Conservation (phyloP, 192 early-diverging fungal genomes). For the Coemansia sp. region DNA sequence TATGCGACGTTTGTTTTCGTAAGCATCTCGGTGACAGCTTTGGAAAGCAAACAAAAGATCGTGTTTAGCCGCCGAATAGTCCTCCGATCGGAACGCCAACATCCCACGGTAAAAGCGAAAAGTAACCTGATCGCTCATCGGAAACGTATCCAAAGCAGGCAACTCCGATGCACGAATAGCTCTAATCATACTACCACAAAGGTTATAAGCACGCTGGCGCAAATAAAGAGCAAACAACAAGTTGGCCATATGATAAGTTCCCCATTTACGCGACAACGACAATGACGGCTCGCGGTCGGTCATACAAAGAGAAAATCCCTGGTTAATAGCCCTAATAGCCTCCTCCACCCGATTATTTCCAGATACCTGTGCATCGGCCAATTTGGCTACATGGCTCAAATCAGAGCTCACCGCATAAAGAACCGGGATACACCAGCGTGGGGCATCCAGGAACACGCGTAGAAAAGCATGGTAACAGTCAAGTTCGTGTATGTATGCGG, state of each 20-base stretch:
- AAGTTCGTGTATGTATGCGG: constrained; percentile 33
- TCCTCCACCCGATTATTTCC: constrained; percentile 65
- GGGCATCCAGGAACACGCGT: constrained; percentile 34
- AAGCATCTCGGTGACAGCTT: constrained; percentile 45
- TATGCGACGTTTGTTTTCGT: constrained; percentile 65
- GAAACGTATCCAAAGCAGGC: constrained; percentile 73
- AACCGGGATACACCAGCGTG: constrained; percentile 33
- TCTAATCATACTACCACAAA: constrained; percentile 81
- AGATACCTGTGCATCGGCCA: constrained; percentile 17
- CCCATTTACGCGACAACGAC: constrained; percentile 81
- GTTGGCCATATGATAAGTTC: constrained; percentile 85
- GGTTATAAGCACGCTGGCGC: constrained; percentile 70
- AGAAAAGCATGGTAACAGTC: constrained; percentile 39
- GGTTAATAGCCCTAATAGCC: constrained; percentile 82
- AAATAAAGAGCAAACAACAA: constrained; percentile 88
- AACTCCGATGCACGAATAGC: constrained; percentile 74
- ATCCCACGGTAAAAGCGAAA: constrained; percentile 87
- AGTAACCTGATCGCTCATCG: constrained; percentile 82
- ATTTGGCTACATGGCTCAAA: constrained; percentile 22
- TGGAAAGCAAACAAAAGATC: constrained; percentile 53
- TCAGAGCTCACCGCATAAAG: constrained; percentile 38
- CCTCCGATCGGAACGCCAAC: constrained; percentile 82
- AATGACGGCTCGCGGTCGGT: constrained; percentile 65
- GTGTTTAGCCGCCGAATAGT: constrained; percentile 65
- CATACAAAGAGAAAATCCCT: constrained; percentile 85